These are phyloP conservation scores for Penicillium decumbens DNA, from an alignment of 2,329 filamentous ascomycete species.

Conservation along the genomic window DNA sequence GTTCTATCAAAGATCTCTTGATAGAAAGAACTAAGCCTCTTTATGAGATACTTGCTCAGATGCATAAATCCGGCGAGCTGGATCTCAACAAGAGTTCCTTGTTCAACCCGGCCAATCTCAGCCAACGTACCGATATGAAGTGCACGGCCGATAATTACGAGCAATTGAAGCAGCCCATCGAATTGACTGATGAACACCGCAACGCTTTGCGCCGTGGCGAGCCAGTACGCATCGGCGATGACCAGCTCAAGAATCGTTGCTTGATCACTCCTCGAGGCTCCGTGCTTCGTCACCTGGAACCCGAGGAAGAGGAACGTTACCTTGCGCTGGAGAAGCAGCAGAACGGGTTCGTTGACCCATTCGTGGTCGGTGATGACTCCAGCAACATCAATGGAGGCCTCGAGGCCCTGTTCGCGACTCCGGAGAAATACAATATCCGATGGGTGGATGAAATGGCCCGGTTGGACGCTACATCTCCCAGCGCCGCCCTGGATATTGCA, in stretches of 20 bases:
- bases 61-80: slow-evolving; percentile 36
- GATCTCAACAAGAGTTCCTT: slow-evolving; percentile 39
- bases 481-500: slow-evolving; percentile 18
- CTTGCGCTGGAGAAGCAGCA: slow-evolving; percentile 43
- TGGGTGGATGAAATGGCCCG: slow-evolving; percentile 40
- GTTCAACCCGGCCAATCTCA: slow-evolving; percentile 41
- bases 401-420: slow-evolving; percentile 43
- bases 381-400: slow-evolving; percentile 44
- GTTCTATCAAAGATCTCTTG: slow-evolving; percentile 40
- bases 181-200: slow-evolving; percentile 42
- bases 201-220: slow-evolving; percentile 41
- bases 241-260: slow-evolving; percentile 40
- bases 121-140: slow-evolving; percentile 42
- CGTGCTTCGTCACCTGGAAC: slow-evolving; percentile 42
- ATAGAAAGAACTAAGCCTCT: slow-evolving; percentile 38
- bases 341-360: slow-evolving; percentile 28
- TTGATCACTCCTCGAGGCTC: slow-evolving; percentile 45
- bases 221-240: slow-evolving; percentile 37
- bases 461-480: slow-evolving; percentile 25
- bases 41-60: slow-evolving; percentile 37
- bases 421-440: slow-evolving; percentile 44
- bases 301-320: slow-evolving; percentile 45
- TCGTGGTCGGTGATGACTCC: slow-evolving; percentile 40
- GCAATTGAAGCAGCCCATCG: slow-evolving; percentile 35
- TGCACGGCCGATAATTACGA: slow-evolving; percentile 40